Base-by-base conservation (phyloP, 2,329 filamentous ascomycete species). In the Domatiomyces globalis region DNA sequence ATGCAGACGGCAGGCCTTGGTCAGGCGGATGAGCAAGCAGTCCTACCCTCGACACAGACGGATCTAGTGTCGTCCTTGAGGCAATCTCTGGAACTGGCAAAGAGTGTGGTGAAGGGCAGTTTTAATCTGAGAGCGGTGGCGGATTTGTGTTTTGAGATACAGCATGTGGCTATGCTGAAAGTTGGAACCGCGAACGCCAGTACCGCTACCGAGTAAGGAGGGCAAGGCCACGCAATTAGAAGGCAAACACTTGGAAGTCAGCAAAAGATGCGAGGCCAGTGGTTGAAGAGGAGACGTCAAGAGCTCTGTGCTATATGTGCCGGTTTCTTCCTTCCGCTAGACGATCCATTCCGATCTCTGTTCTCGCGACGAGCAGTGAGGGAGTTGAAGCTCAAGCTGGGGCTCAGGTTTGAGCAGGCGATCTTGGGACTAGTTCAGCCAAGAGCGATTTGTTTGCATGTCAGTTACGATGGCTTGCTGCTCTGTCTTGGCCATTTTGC, bases 71-170 rank as follows among this genome's bases (percentile, higher is more conserved):
- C 50, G n/a, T 51, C 56, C 10, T 33, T 59, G 20, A 52, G 58
- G 43, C 25, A 20, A 2, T 50, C 54, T 17, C 52, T 59, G 42
- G 48, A 55, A 5, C 51, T 47, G 17, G 49, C 58, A 25, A 55
- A 54, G 45, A 54, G 49, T 8, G 43, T 22, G 7, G 39, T 33
- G 10, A 18, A 49, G 15, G 49, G 22, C 25, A 45, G 52, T 15
- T 44, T 58, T 29, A 54, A 55, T 47, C 43, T 59, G 43, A 53
- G 57, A 36, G 45, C 49, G 2, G 50, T 59, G 36, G 57, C 58
- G 45, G 57, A 59, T 42, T 33, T 59, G 20, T 58, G 56, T 36
- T 59, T 58, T 39, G 52, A 59, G 19, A 59, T 59, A 45, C 54
- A 56, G 10, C 56, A 53, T 39, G 52, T 56, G 42, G 57, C 57